phyloP scores from a whole-genome alignment of 1,284 basidiomycete genomes.

The Puccinia triticina region DNA sequence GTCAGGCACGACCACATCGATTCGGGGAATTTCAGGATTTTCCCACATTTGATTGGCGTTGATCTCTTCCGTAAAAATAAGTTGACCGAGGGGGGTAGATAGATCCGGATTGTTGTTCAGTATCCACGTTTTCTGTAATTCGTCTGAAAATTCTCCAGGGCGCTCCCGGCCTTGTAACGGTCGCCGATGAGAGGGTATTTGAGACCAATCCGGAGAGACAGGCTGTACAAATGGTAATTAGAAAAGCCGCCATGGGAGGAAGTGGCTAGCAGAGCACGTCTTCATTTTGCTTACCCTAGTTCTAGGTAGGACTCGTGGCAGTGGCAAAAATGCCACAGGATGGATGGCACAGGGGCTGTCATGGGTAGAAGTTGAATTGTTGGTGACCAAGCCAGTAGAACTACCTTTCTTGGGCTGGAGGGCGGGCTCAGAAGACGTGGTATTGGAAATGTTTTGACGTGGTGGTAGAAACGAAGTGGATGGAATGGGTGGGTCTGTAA shows the following conservation, averaged over 20 bases:
- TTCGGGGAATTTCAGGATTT: conserved; percentile 35
- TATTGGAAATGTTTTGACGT: background rate
- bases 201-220: conserved; percentile 39
- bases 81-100: conserved; percentile 21
- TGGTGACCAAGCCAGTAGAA: background rate
- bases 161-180: conserved; percentile 44
- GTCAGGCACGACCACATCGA: conserved; percentile 42
- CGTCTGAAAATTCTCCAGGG: conserved; percentile 30
- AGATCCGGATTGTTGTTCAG: conserved; percentile 38
- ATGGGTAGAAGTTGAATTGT: background rate
- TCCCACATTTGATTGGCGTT: conserved; percentile 49
- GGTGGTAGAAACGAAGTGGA: background rate
- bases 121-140: conserved; percentile 38
- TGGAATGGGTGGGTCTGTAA: background rate
- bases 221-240: conserved; percentile 10
- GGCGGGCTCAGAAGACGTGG: background rate
- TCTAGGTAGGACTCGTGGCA: conserved; percentile 5
- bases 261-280: background rate
- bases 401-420: background rate
- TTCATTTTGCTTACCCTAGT: background rate
- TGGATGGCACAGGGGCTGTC: background rate
- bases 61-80: conserved; percentile 44
- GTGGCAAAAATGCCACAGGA: background rate
- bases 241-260: background rate
- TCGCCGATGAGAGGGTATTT: background rate